Conservation (phyloP, 2,329 filamentous ascomycete species). For the Gnomoniopsis sp. region DNA sequence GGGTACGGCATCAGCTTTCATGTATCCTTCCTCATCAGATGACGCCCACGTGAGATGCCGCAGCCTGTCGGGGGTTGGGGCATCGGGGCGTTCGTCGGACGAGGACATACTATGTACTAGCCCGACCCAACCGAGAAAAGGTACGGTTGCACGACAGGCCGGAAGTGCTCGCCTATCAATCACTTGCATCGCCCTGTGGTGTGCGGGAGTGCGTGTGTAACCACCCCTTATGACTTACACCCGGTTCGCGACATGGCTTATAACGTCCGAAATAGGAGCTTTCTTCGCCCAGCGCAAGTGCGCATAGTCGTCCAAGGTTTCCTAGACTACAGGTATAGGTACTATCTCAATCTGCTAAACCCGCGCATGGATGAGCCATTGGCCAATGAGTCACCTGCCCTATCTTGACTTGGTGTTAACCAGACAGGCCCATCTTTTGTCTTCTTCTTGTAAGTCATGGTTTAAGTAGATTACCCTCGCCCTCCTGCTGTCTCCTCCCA, state of each 20-base stretch:
- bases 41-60: too few relatives aligned
- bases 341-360: too few relatives aligned
- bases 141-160: too few relatives aligned
- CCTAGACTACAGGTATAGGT: neutral
- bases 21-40: too few relatives aligned
- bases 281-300: slow-evolving; percentile 1
- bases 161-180: too few relatives aligned
- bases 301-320: neutral
- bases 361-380: slow-evolving; percentile 13
- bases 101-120: too few relatives aligned
- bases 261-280: neutral
- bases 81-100: too few relatives aligned
- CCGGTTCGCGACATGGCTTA: neutral
- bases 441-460: neutral
- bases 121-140: too few relatives aligned
- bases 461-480: too few relatives aligned
- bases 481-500: neutral
- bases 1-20: too few relatives aligned
- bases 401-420: neutral
- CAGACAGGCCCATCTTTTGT: neutral
- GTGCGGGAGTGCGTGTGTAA: neutral
- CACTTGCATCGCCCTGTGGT: too few relatives aligned
- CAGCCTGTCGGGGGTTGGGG: too few relatives aligned
- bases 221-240: neutral
- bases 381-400: slow-evolving; percentile 22